Conservation (phyloP, 805 yeast species). For the Schwanniomyces polymorphus region DNA sequence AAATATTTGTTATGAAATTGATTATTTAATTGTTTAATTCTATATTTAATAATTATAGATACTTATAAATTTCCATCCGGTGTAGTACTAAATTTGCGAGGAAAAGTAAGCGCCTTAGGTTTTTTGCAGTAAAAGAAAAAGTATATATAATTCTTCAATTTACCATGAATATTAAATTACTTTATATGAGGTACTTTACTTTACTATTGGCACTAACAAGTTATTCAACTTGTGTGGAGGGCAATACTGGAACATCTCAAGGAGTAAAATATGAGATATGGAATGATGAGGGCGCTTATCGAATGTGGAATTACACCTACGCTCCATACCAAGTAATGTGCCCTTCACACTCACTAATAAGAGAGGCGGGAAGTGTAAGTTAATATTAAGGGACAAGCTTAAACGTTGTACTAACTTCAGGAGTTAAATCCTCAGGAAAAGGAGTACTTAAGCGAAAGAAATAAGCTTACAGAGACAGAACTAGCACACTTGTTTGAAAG, state of each 20-base stretch:
- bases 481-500: constrained; percentile 26
- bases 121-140: neutral
- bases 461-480: constrained; percentile 24
- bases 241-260: neutral
- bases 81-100: neutral
- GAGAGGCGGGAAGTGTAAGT: constrained; percentile 19
- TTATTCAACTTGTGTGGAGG: neutral
- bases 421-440: constrained; percentile 17
- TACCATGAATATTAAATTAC: no score
- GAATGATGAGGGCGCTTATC: neutral
- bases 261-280: neutral
- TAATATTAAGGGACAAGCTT: neutral
- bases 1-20: constrained; percentile 4
- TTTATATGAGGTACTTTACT: neutral
- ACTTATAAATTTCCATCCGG: constrained; percentile 8
- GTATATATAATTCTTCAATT: neutral
- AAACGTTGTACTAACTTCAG: constrained; percentile 6
- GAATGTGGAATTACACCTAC: constrained; percentile 15
- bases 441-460: constrained; percentile 28
- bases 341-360: constrained; percentile 16
- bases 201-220: neutral
- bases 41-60: constrained; percentile 10
- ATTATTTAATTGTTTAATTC: constrained; percentile 8
- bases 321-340: constrained; percentile 27
- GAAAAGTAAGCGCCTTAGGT: neutral